phyloP scores from a whole-genome alignment of 2,329 filamentous ascomycete genomes.

The Parascedosporium putredinis region DNA sequence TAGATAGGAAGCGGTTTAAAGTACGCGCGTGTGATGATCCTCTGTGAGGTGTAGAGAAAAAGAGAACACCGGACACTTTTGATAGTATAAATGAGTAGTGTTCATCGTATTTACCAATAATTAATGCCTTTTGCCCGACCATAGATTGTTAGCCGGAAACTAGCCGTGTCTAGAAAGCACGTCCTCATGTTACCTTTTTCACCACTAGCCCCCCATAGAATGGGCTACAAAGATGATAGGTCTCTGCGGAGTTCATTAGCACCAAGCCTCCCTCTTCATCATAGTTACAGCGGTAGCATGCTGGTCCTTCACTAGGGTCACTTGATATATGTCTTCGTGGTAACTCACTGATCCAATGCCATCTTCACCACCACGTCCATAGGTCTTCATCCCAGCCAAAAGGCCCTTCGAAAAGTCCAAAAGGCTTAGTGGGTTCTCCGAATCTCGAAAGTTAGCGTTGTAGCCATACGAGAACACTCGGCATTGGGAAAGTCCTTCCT shows the following conservation, averaged over 20 bases:
- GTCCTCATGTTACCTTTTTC: not conserved
- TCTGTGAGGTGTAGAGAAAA: not conserved
- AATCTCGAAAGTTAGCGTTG: not conserved
- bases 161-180: too few relatives aligned
- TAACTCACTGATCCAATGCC: too few relatives aligned
- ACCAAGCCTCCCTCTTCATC: not conserved
- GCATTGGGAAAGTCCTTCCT: not conserved
- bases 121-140: not conserved
- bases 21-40: not conserved
- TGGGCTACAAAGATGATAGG: constrained; percentile 1
- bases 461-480: constrained; percentile 4
- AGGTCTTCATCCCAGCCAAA: not conserved
- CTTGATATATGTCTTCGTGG: not conserved
- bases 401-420: constrained; percentile 1
- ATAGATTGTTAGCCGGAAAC: too few relatives aligned
- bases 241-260: not conserved
- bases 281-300: too few relatives aligned
- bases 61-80: not conserved
- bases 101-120: not conserved
- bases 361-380: not conserved
- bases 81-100: not conserved
- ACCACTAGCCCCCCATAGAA: constrained; percentile 5
- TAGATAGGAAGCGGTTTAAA: not conserved
- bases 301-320: too few relatives aligned
- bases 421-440: not conserved